Base-by-base conservation (phyloP, 495 filamentous ascomycete species). In the Penicillium dipodomyicola region DNA sequence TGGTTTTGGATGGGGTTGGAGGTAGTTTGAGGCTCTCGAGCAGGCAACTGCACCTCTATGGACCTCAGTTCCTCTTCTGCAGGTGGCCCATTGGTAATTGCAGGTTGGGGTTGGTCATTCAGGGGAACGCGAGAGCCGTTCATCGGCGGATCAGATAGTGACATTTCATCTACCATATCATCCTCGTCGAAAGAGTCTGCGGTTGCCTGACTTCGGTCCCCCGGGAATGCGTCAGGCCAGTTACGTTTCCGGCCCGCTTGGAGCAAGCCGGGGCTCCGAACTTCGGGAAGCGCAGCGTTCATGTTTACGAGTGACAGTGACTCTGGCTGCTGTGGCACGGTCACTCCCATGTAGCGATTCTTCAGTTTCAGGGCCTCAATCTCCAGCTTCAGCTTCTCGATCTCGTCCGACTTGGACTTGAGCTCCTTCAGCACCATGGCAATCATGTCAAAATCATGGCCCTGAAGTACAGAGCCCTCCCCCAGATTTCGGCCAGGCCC, bases 351-450 rank as follows among this genome's bases (percentile, higher is more conserved):
- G 32, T 68, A 72, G 4, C 70, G 69, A 32, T 73, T 75, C 55
- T 70, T 76, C 29, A 77, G 32, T 37, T 77, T 77, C 58, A 79
- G 52, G 0, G 74, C 70, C 53, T 77, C 76, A 22, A 72, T 76
- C 59, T 79, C 76, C 58, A 79, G 52, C 54, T 72, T 77, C 19
- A 79, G 19, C 49, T 70, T 75, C 53, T 79, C 76, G 17, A 77
- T 79, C 42, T 79, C 76, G 8, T 77, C 74, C 0, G 76, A 72
- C 43, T 79, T 79, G 5, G 55, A 65, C 51, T 72, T 74, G 10
- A 79, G 69, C 55, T 79, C 76, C 53, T 73, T 76, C 27, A 79
- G 49, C 0, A 79, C 75, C 2, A 73, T 77, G 2, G 69, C 65
- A 30, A 79, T 65, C 76, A 79, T 77, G 12, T 77, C 68, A 44